These are phyloP conservation scores for Epichloe coenophiala DNA, from an alignment of 2,329 filamentous ascomycete species.

Conservation along the genomic window DNA sequence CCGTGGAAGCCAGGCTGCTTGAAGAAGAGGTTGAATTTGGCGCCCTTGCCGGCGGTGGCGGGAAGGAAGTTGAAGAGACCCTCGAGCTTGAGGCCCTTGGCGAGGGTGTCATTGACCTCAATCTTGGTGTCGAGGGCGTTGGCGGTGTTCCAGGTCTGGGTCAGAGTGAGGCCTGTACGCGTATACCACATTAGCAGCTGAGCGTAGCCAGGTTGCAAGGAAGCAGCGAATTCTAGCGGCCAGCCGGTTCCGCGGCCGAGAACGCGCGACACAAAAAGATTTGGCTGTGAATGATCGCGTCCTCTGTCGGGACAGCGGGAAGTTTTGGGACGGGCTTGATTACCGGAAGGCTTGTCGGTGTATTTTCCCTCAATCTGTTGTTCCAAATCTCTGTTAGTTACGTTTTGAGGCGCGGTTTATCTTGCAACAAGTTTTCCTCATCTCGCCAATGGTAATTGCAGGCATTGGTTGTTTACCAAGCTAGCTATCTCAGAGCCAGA, in stretches of 20 bases:
- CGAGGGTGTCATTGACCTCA: slow-evolving; percentile 90
- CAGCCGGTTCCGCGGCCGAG: slow-evolving; percentile 25
- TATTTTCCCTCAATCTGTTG: slow-evolving; percentile 75
- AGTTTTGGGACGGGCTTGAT: slow-evolving; percentile 21
- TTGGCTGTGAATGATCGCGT: slow-evolving; percentile 3
- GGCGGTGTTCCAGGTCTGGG: slow-evolving; percentile 95
- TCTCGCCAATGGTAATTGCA: background rate
- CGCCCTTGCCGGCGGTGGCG: slow-evolving; percentile 72
- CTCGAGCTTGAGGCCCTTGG: slow-evolving; percentile 97
- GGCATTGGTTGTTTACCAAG: background rate
- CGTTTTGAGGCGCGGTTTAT: background rate
- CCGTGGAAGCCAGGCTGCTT: slow-evolving; percentile 97
- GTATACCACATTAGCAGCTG: slow-evolving; percentile 47
- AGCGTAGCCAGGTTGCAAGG: slow-evolving; percentile 20
- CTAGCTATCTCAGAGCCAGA: background rate
- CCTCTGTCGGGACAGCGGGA: slow-evolving; percentile 8
- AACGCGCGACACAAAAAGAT: slow-evolving; percentile 23
- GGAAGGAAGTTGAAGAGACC: slow-evolving; percentile 91
- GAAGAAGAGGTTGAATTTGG: slow-evolving; percentile 98
- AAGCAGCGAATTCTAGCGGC: slow-evolving; percentile 21
- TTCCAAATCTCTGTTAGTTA: slow-evolving; percentile 1
- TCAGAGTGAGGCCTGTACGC: slow-evolving; percentile 80
- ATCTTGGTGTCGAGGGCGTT: slow-evolving; percentile 97
- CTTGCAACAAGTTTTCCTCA: background rate
- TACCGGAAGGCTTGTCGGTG: slow-evolving; percentile 78